These are phyloP conservation scores for Strobilomyces confusus DNA, from an alignment of 768 basidiomycete species.

Conservation along the genomic window DNA sequence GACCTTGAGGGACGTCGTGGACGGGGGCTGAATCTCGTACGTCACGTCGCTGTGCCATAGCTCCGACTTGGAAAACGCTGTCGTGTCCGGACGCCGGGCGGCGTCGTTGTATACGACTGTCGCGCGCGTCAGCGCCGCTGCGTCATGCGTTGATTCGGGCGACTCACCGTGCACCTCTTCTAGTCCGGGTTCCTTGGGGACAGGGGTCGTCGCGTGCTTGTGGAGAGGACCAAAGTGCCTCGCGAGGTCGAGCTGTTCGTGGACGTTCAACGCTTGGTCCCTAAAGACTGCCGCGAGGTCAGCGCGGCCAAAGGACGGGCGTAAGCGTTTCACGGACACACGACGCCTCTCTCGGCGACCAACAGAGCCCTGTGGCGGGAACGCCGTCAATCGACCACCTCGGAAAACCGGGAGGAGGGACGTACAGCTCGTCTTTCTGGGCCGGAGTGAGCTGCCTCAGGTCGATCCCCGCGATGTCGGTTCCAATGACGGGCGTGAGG, in stretches of 20 bases:
- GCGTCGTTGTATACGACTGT: conserved; percentile 70
- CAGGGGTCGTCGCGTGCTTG: conserved; percentile 78
- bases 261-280: conserved; percentile 65
- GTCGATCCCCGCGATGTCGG: conserved; percentile 71
- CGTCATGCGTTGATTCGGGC: not conserved
- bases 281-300: conserved; percentile 52
- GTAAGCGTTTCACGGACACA: conserved; percentile 45
- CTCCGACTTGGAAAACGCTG: conserved; percentile 68
- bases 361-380: conserved; percentile 56
- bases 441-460: conserved; percentile 58
- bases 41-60: conserved; percentile 82
- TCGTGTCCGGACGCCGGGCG: conserved; percentile 56
- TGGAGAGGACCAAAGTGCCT: conserved; percentile 73
- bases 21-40: conserved; percentile 81
- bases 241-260: conserved; percentile 68
- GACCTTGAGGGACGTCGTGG: conserved; percentile 72
- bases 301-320: not conserved
- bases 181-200: conserved; percentile 65
- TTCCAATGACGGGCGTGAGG: conserved; percentile 70
- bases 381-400: conserved; percentile 7
- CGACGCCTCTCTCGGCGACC: conserved; percentile 71
- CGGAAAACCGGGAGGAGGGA: not conserved
- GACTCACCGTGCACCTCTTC: conserved; percentile 69
- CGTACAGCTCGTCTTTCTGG: conserved; percentile 80
- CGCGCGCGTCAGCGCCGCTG: conserved; percentile 5